phyloP scores from a whole-genome alignment of 148 eudicot genomes.

The Chenopodium berlandieri region DNA sequence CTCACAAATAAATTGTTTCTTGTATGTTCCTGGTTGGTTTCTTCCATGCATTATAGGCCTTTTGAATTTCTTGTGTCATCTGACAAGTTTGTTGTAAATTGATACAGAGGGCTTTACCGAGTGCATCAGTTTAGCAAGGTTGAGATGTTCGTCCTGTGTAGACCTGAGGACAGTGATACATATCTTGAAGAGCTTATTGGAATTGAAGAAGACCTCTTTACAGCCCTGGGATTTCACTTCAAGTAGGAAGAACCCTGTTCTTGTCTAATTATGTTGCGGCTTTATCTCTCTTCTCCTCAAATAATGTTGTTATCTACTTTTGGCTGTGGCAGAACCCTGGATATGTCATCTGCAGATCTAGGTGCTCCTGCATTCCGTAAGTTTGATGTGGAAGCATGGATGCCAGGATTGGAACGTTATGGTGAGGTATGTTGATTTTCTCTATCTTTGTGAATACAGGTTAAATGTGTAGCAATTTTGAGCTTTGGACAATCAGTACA shows the following conservation, averaged over 20 bases:
- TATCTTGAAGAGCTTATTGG: conserved; percentile 77
- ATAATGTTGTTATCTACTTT: not conserved
- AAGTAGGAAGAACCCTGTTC: conserved; percentile 43
- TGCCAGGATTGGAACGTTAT: conserved; percentile 90
- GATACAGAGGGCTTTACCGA: not conserved
- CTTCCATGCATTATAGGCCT: not conserved
- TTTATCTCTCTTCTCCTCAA: conserved; percentile 1
- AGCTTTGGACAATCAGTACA: not conserved
- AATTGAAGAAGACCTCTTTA: conserved; percentile 82
- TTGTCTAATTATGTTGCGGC: not conserved
- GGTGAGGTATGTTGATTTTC: conserved; percentile 65
- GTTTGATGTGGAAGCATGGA: conserved; percentile 96
- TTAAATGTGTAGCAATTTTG: not conserved
- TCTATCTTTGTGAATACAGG: not conserved
- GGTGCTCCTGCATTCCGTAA: conserved; percentile 96
- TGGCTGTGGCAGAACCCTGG: conserved; percentile 63
- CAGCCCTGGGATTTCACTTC: conserved; percentile 79
- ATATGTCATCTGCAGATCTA: conserved; percentile 86
- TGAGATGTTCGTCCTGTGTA: conserved; percentile 89
- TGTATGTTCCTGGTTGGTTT: not conserved
- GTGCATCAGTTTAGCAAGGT: conserved; percentile 42
- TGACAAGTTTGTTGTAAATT: conserved; percentile 26
- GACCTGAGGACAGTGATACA: conserved; percentile 74
- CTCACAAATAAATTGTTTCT: not conserved
- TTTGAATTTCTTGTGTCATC: not conserved